These are phyloP conservation scores for Cystofilobasidium bisporidii DNA, from an alignment of 768 basidiomycete genomes.

Conservation along the genomic window DNA sequence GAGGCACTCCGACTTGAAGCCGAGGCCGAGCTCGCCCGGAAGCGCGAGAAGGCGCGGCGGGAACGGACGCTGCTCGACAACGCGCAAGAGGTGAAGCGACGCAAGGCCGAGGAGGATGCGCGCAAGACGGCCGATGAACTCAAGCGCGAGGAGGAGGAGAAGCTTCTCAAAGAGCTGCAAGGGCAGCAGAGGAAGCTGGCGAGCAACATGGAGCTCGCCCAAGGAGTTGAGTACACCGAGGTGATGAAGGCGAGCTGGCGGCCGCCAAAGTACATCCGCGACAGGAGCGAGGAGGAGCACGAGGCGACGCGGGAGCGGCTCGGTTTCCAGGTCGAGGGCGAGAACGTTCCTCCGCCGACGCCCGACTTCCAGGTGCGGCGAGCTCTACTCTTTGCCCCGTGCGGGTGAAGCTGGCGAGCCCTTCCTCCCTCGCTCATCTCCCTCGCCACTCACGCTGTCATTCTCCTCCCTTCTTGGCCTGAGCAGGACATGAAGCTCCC, in stretches of 20 bases:
- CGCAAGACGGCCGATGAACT: constrained; percentile 80
- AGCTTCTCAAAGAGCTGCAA: constrained; percentile 76
- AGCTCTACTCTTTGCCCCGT: constrained; percentile 31
- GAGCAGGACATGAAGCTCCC: constrained; percentile 97
- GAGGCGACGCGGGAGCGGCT: constrained; percentile 72
- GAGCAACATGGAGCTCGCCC: constrained; percentile 83
- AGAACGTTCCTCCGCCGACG: constrained; percentile 80
- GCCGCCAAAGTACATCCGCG: constrained; percentile 72
- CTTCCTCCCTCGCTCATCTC: too few species aligned
- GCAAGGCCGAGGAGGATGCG: constrained; percentile 76
- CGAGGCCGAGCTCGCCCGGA: constrained; percentile 66
- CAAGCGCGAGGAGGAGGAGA: constrained; percentile 76
- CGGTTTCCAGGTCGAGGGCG: constrained; percentile 80
- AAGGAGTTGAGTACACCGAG: constrained; percentile 84
- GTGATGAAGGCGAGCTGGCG: constrained; percentile 75
- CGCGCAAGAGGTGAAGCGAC: constrained; percentile 86
- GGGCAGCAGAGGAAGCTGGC: constrained; percentile 82
- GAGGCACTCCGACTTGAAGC: constrained; percentile 54
- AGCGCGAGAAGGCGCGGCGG: constrained; percentile 63
- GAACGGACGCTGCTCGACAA: constrained; percentile 82
- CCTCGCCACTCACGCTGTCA: too few species aligned
- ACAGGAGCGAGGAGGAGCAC: constrained; percentile 59
- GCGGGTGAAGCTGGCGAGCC: too few species aligned
- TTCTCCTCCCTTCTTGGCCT: neutral
- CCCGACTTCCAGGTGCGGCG: constrained; percentile 47